These are phyloP conservation scores for Sextonia rubra DNA, from an alignment of 164 flowering plant species.

Conservation along the genomic window DNA sequence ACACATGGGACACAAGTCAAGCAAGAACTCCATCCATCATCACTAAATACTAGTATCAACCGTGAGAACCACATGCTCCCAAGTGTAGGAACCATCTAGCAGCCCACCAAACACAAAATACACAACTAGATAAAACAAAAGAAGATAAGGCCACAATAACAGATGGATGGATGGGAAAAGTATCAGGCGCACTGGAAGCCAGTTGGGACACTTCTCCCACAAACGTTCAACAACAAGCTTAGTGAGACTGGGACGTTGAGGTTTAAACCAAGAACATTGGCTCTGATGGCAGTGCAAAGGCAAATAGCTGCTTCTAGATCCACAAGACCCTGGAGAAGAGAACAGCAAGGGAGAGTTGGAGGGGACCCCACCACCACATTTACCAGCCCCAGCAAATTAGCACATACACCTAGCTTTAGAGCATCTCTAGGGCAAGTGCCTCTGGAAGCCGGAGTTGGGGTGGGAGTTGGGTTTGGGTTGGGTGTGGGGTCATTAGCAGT, in stretches of 20 bases:
- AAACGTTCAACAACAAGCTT: constrained; percentile 52
- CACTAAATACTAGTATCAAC: too few relatives aligned
- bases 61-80: too few relatives aligned
- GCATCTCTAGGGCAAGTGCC: constrained; percentile 55
- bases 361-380: constrained; percentile 51
- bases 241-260: constrained; percentile 51
- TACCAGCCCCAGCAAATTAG: constrained; percentile 44
- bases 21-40: too few relatives aligned
- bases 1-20: too few relatives aligned
- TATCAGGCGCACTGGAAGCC: constrained; percentile 53
- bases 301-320: constrained; percentile 77
- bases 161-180: background rate
- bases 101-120: too few relatives aligned
- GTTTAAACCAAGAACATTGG: constrained; percentile 53
- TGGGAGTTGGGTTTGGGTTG: constrained; percentile 4
- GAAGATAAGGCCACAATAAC: too few relatives aligned
- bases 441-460: background rate
- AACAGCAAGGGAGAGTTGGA: constrained; percentile 54
- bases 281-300: constrained; percentile 74
- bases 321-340: constrained; percentile 45
- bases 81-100: too few relatives aligned
- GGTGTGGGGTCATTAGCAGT: constrained; percentile 24
- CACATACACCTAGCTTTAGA: constrained; percentile 68
- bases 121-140: too few relatives aligned
- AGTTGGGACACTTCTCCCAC: constrained; percentile 55